phyloP scores from a whole-genome alignment of 1,139 yeast species.

The Candida sanyaensis region DNA sequence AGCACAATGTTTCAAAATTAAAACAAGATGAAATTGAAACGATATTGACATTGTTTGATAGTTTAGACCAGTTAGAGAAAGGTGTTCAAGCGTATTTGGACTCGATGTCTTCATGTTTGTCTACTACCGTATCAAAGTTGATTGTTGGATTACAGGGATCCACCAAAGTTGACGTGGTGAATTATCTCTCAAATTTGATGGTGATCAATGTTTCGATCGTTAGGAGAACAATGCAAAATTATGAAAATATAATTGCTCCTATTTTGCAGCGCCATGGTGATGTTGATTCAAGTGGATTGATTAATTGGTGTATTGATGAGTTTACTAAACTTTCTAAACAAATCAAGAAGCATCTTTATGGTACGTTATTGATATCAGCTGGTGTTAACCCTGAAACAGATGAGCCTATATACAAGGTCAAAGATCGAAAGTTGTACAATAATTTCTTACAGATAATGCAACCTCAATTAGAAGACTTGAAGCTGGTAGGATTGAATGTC shows the following conservation, averaged over 20 bases:
- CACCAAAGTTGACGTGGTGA: slow-evolving; percentile 47
- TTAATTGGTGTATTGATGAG: slow-evolving; percentile 71
- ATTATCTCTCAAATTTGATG: slow-evolving; percentile 45
- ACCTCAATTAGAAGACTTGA: slow-evolving; percentile 64
- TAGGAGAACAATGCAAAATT: slow-evolving; percentile 36
- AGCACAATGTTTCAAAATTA: slow-evolving; percentile 34
- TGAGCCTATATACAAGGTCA: slow-evolving; percentile 27
- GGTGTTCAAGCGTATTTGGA: slow-evolving; percentile 40
- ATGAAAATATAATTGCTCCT: slow-evolving; percentile 36
- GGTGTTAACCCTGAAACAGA: slow-evolving; percentile 28
- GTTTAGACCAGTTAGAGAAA: slow-evolving; percentile 38
- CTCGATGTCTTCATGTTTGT: slow-evolving; percentile 37
- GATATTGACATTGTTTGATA: slow-evolving; percentile 37
- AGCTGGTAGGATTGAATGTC: slow-evolving; percentile 70
- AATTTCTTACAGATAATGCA: slow-evolving; percentile 55
- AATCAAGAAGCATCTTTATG: slow-evolving; percentile 68
- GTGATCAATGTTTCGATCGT: slow-evolving; percentile 43
- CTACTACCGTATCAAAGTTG: slow-evolving; percentile 36
- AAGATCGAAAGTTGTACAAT: slow-evolving; percentile 29
- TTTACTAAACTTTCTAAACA: slow-evolving; percentile 60
- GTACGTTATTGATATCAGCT: slow-evolving; percentile 46
- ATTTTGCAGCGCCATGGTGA: slow-evolving; percentile 29
- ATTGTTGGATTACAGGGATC: slow-evolving; percentile 48
- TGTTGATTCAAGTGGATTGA: slow-evolving; percentile 46
- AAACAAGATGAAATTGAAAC: slow-evolving; percentile 33